Percentiles rank a stretch among this genome's conserved stretches.
phyloP scores from a whole-genome alignment of 345 rosid genomes.

The Eucalyptus guilfoylei region DNA sequence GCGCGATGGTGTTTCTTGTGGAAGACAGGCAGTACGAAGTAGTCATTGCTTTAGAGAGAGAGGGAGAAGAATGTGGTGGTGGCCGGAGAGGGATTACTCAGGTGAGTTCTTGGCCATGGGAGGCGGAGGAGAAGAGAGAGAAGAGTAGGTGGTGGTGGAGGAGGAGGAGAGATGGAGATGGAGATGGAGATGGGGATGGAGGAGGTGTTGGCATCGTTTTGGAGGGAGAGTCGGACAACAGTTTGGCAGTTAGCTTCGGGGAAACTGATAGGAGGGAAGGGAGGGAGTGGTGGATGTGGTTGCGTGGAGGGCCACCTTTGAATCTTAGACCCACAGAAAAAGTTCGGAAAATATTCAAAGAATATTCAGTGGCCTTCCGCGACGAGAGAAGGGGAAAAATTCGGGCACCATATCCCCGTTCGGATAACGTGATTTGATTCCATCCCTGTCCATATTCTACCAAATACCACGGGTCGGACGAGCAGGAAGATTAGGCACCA shows the following conservation, averaged over 20 bases:
- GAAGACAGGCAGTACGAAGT: constrained; percentile 46
- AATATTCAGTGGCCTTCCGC: not conserved
- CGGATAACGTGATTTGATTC: not conserved
- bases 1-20: constrained; percentile 21
- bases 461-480: not conserved
- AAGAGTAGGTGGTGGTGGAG: not conserved
- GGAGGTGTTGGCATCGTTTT: not conserved
- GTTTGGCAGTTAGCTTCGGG: not conserved
- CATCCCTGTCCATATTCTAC: not conserved
- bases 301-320: not conserved
- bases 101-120: constrained; percentile 17
- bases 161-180: not conserved
- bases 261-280: not conserved
- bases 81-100: not conserved
- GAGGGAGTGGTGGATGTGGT: not conserved
- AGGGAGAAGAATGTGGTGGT: not conserved
- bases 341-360: not conserved
- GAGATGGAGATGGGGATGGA: not conserved
- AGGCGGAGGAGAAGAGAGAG: not conserved
- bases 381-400: not conserved
- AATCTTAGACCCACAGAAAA: not conserved
- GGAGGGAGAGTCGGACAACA: constrained; percentile 7
- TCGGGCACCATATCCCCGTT: not conserved
- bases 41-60: constrained; percentile 24
- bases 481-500: not conserved